phyloP scores from a whole-genome alignment of 768 basidiomycete species.

The Russula sp. region DNA sequence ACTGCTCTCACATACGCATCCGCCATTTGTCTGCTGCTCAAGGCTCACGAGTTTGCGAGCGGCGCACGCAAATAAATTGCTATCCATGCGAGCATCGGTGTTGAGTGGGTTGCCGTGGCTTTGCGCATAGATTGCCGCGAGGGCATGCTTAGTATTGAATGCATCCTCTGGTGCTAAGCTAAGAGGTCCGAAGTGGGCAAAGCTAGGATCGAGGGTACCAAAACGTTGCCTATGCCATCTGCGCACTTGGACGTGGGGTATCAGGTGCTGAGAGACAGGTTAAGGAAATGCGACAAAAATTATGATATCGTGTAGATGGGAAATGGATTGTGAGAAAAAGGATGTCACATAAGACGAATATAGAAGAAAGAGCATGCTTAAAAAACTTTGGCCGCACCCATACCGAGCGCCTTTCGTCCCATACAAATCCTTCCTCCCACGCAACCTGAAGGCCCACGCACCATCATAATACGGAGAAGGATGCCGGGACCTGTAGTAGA shows the following conservation, averaged over 20 bases:
- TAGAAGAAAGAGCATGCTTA: neutral
- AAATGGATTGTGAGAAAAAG: neutral
- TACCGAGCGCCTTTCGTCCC: no score
- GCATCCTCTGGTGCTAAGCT: constrained; percentile 86
- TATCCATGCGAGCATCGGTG: constrained; percentile 75
- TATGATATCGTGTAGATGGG: neutral
- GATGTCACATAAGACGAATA: neutral
- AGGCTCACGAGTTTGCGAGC: constrained; percentile 40
- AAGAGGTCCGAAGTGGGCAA: constrained; percentile 63
- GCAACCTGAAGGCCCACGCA: no score
- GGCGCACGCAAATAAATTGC: constrained; percentile 71
- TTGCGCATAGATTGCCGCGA: constrained; percentile 34
- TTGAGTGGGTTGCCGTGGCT: constrained; percentile 61
- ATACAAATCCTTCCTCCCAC: no score
- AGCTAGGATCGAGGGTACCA: constrained; percentile 53
- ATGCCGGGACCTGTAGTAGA: no score
- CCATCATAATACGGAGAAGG: no score
- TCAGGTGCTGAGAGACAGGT: constrained; percentile 61
- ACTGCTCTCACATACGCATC: constrained; percentile 64
- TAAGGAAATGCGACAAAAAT: neutral
- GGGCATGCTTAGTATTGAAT: constrained; percentile 75
- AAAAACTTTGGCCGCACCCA: no score
- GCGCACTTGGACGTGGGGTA: constrained; percentile 73
- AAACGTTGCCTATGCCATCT: constrained; percentile 50
- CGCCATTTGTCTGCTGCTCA: constrained; percentile 46